These are phyloP conservation scores for Wickerhamomyces bovis DNA, from an alignment of 805 yeast species.

Conservation along the genomic window DNA sequence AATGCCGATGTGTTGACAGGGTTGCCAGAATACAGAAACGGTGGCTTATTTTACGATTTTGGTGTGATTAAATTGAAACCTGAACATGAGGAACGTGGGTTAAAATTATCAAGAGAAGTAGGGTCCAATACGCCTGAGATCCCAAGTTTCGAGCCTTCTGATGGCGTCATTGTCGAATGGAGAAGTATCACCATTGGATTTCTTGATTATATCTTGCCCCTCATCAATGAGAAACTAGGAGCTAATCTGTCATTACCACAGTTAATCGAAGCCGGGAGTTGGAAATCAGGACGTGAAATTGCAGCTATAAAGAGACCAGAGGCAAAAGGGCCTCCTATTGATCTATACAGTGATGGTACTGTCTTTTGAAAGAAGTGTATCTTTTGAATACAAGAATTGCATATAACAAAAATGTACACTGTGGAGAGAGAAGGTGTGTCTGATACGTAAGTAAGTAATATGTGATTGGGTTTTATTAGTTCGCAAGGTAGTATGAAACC, in stretches of 20 bases:
- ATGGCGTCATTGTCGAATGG: constrained; percentile 65
- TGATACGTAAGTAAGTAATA: neutral
- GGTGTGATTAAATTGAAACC: constrained; percentile 45
- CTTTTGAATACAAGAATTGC: too few relatives aligned
- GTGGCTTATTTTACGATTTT: constrained; percentile 56
- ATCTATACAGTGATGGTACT: constrained; percentile 57
- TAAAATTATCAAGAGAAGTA: constrained; percentile 28
- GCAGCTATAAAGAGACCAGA: constrained; percentile 44
- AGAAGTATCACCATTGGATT: constrained; percentile 55
- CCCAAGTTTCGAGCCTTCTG: constrained; percentile 48
- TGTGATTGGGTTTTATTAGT: neutral
- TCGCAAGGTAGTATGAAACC: neutral
- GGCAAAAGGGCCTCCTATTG: constrained; percentile 59
- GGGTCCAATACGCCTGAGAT: constrained; percentile 25
- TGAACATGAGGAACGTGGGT: constrained; percentile 32
- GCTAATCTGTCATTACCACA: constrained; percentile 45
- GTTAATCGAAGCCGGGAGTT: constrained; percentile 60
- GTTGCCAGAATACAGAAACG: constrained; percentile 78
- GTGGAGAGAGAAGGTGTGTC: too few relatives aligned
- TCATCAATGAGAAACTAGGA: constrained; percentile 41
- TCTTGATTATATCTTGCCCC: constrained; percentile 45
- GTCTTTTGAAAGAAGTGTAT: constrained; percentile 37
- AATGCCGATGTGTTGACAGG: constrained; percentile 83
- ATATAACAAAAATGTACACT: too few relatives aligned
- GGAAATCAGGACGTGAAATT: constrained; percentile 60